A percentile compares a stretch with the other conserved stretches of the same genome.
These are phyloP conservation scores for Russula vinacea DNA, from an alignment of 768 basidiomycete species.

Conservation along the genomic window DNA sequence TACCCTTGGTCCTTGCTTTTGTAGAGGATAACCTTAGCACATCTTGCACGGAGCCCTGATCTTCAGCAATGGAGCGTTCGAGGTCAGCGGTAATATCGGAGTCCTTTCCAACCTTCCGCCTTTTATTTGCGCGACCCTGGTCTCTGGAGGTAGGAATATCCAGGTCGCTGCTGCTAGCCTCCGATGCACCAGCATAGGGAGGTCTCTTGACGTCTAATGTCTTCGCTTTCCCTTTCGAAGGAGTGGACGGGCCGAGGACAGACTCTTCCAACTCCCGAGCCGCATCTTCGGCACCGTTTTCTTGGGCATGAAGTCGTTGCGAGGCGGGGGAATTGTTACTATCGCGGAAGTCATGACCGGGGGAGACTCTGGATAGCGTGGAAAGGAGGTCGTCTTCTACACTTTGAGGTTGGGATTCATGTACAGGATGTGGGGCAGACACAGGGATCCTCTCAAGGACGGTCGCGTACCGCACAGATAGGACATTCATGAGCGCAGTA, in stretches of 20 bases:
- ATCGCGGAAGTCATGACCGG: slow-evolving; percentile 34
- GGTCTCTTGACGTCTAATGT: slow-evolving; percentile 49
- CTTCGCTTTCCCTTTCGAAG: slow-evolving; percentile 44
- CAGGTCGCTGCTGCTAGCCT: slow-evolving; percentile 52
- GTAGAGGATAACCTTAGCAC: slow-evolving; percentile 28
- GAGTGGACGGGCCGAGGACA: slow-evolving; percentile 40
- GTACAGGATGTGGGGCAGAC: slow-evolving; percentile 38
- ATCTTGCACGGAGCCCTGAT: slow-evolving; percentile 43
- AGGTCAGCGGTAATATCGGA: slow-evolving; percentile 33
- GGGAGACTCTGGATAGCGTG: slow-evolving; percentile 39
- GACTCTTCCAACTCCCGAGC: slow-evolving; percentile 57
- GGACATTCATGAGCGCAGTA: slow-evolving; percentile 53
- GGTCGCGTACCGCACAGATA: slow-evolving; percentile 57
- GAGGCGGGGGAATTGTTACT: slow-evolving; percentile 27
- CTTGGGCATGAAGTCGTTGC: slow-evolving; percentile 27
- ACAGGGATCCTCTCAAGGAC: slow-evolving; percentile 47
- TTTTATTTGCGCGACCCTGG: slow-evolving; percentile 53
- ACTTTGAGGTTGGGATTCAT: slow-evolving; percentile 34
- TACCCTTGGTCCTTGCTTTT: slow-evolving; percentile 56
- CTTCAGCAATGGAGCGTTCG: slow-evolving; percentile 43
- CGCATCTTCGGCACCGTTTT: slow-evolving; percentile 50
- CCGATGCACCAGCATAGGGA: slow-evolving; percentile 47
- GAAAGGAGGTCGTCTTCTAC: slow-evolving; percentile 39
- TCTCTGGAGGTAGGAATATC: slow-evolving; percentile 45
- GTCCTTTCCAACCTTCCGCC: slow-evolving; percentile 55